phyloP scores from a whole-genome alignment of 2,329 filamentous ascomycete genomes.

The Xylariales sp. region DNA sequence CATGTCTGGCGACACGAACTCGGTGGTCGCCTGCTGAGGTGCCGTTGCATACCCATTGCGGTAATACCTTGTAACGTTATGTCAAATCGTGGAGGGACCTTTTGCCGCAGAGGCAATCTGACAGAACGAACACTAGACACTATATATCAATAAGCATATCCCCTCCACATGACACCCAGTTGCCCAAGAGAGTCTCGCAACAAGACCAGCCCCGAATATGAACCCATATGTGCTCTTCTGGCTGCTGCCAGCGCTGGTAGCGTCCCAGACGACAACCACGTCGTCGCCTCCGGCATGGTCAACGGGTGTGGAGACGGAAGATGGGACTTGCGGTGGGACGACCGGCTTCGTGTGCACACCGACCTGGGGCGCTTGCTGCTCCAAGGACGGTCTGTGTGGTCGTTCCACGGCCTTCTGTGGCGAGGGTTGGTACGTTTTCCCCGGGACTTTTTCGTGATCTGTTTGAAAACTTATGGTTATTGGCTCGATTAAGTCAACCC shows the following conservation, averaged over 20 bases:
- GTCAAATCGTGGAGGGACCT: neutral
- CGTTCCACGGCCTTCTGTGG: conserved; percentile 1
- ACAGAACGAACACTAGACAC: neutral
- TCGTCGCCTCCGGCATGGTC: conserved; percentile 3
- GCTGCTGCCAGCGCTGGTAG: conserved; percentile 1
- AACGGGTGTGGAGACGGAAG: conserved; percentile 4
- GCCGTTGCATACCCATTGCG: too few species aligned
- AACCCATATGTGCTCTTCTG: neutral
- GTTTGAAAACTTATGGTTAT: neutral
- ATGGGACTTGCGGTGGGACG: conserved; percentile 1
- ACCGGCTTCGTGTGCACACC: conserved; percentile 2
- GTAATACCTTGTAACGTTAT: too few species aligned
- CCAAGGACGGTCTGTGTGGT: conserved; percentile 2
- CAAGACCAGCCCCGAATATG: neutral
- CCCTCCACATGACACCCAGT: neutral
- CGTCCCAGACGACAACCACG: conserved; percentile 2
- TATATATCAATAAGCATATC: neutral
- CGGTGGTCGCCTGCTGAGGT: neutral
- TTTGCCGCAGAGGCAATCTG: neutral
- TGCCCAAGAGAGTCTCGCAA: neutral
- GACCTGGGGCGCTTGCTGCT: conserved; percentile 1
- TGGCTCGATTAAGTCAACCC: neutral
- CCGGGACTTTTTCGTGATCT: too few species aligned
- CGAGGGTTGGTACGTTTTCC: neutral
- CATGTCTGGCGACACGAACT: too few species aligned